Conservation (phyloP, 2,329 filamentous ascomycete species). For the Helminthosporium solani region DNA sequence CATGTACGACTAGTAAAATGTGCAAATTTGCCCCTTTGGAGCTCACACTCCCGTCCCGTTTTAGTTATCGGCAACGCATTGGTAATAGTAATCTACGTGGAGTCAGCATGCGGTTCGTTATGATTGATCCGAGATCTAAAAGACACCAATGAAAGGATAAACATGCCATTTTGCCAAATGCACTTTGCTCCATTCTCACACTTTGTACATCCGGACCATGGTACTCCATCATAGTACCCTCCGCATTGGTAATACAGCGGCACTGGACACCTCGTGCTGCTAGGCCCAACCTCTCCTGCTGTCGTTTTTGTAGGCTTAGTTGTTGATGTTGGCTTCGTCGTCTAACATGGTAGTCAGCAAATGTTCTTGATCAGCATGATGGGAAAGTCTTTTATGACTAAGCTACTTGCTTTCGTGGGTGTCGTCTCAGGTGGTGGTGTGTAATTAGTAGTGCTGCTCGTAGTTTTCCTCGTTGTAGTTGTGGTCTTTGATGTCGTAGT, state of each 20-base stretch:
- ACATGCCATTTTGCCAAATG: constrained; percentile 32
- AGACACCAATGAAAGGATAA: neutral
- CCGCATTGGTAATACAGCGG: constrained; percentile 35
- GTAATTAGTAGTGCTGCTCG: constrained; percentile 12
- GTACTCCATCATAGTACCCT: constrained; percentile 24
- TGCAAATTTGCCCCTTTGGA: neutral
- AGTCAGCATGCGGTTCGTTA: constrained; percentile 11
- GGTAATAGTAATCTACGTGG: constrained; percentile 26
- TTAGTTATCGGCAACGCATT: constrained; percentile 29
- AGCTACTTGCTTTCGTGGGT: constrained; percentile 11
- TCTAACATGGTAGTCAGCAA: constrained; percentile 1
- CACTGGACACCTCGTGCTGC: constrained; percentile 33
- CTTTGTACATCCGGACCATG: constrained; percentile 31
- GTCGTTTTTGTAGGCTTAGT: constrained; percentile 12
- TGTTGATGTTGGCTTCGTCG: constrained; percentile 10
- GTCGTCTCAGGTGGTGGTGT: constrained; percentile 7
- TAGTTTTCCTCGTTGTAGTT: constrained; percentile 9
- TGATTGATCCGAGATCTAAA: no score
- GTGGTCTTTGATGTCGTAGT: constrained; percentile 6
- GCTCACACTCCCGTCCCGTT: neutral
- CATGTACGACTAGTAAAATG: neutral
- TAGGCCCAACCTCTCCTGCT: constrained; percentile 22
- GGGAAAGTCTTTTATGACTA: no score
- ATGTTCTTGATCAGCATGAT: neutral
- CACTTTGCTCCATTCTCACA: constrained; percentile 29